phyloP scores from a whole-genome alignment of 73 alveolate species.

The Paramecium caudatum region DNA sequence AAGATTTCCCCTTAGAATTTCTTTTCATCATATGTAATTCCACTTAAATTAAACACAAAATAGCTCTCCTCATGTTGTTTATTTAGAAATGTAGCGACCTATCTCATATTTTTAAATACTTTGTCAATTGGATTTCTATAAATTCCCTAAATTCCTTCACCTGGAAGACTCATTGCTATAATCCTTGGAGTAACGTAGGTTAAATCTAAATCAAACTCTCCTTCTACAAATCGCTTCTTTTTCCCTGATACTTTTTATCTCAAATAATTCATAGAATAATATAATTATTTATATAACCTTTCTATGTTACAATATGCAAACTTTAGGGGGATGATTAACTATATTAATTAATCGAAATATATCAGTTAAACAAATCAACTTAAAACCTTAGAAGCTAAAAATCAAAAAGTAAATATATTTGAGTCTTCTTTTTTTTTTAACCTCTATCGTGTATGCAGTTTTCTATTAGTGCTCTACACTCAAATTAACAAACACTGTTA shows the following conservation, averaged over 20 bases:
- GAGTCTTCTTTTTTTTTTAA: too few species aligned
- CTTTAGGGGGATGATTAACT: background rate
- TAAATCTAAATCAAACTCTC: conserved; percentile 90
- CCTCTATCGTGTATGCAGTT: too few species aligned
- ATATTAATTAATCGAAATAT: too few species aligned
- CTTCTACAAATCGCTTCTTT: conserved; percentile 88
- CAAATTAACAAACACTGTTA: too few species aligned
- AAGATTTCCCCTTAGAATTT: conserved; percentile 86
- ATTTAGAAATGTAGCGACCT: conserved; percentile 81
- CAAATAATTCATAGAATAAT: conserved; percentile 87
- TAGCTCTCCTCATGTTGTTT: conserved; percentile 89
- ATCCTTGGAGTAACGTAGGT: conserved; percentile 93
- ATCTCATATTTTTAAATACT: background rate
- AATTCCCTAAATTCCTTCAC: conserved; percentile 84
- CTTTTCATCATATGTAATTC: conserved; percentile 84
- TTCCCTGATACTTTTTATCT: conserved; percentile 90
- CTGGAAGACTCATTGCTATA: conserved; percentile 96
- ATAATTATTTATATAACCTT: too few species aligned
- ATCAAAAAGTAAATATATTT: too few species aligned
- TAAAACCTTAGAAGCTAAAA: too few species aligned
- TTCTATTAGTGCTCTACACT: too few species aligned
- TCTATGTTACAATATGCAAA: too few species aligned
- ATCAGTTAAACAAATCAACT: too few species aligned
- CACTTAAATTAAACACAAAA: conserved; percentile 88
- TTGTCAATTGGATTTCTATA: conserved; percentile 78